A percentile compares a stretch with the other conserved stretches of the same genome.
These are phyloP conservation scores for Diplogelasinospora grovesii DNA, from an alignment of 495 filamentous ascomycete genomes.

Conservation along the genomic window DNA sequence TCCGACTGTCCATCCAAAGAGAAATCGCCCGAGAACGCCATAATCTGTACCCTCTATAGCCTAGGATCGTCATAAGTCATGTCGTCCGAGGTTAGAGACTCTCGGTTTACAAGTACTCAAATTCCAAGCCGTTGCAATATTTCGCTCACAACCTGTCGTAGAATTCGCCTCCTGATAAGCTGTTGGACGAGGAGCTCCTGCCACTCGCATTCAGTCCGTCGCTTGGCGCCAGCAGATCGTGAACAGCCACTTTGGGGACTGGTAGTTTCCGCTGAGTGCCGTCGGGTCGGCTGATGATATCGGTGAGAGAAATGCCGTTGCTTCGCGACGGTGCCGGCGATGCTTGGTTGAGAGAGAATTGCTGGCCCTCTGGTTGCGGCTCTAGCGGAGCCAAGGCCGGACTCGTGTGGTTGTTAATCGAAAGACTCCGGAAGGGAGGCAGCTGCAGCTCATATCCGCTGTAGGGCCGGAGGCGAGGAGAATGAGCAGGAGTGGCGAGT, in stretches of 20 bases:
- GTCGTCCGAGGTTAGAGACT: slow-evolving; percentile 12
- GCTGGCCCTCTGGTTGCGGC: slow-evolving; percentile 54
- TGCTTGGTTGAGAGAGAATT: slow-evolving; percentile 31
- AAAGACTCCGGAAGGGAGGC: slow-evolving; percentile 82
- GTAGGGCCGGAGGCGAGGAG: slow-evolving; percentile 78
- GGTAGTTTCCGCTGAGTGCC: slow-evolving; percentile 90
- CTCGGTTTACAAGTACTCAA: slow-evolving; percentile 1
- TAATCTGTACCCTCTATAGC: slow-evolving; percentile 21
- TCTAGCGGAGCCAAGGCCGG: slow-evolving; percentile 92
- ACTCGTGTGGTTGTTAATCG: slow-evolving; percentile 63
- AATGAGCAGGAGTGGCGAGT: slow-evolving; percentile 90
- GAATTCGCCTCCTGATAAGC: slow-evolving; percentile 38
- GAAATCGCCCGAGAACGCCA: slow-evolving; percentile 14
- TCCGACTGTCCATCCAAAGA: slow-evolving; percentile 9
- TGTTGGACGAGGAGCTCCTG: slow-evolving; percentile 42
- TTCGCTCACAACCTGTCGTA: slow-evolving; percentile 30
- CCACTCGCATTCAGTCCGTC: slow-evolving; percentile 46
- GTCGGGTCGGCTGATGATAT: slow-evolving; percentile 86
- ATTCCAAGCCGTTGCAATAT: background rate
- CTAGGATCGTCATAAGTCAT: slow-evolving; percentile 22
- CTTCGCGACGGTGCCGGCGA: slow-evolving; percentile 36
- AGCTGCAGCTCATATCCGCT: slow-evolving; percentile 68
- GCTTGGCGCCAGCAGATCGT: slow-evolving; percentile 68
- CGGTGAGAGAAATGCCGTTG: slow-evolving; percentile 69
- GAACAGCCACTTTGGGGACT: slow-evolving; percentile 81